Conservation (phyloP, 2,329 filamentous ascomycete species). For the Orbilia ellipsospora region DNA sequence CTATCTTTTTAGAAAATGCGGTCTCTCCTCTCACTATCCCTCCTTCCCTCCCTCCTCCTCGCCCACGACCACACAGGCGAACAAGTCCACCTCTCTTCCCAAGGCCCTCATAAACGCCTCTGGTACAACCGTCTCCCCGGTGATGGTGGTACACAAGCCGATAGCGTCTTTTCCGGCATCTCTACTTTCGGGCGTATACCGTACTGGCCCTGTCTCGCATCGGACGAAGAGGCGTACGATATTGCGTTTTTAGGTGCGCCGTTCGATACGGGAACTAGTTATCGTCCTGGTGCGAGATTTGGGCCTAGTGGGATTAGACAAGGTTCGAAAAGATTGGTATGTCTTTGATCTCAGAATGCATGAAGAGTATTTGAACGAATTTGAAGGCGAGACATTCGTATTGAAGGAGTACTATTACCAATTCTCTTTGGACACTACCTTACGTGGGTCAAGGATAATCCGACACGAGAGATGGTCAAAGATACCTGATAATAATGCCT, state of each 20-base stretch:
- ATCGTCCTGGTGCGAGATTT: slow-evolving; percentile 84
- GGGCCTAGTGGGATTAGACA: slow-evolving; percentile 86
- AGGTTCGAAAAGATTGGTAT: slow-evolving; percentile 70
- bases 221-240: slow-evolving; percentile 77
- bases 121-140: slow-evolving; percentile 88
- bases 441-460: too few relatives aligned
- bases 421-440: too few relatives aligned
- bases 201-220: slow-evolving; percentile 80
- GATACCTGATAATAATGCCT: too few relatives aligned
- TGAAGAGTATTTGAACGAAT: background rate
- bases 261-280: slow-evolving; percentile 87
- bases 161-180: slow-evolving; percentile 89
- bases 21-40: background rate
- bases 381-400: too few relatives aligned
- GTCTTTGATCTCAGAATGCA: slow-evolving; percentile 54
- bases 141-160: slow-evolving; percentile 86
- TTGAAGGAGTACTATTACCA: too few relatives aligned
- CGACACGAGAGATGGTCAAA: too few relatives aligned
- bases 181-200: slow-evolving; percentile 83
- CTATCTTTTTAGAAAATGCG: slow-evolving; percentile 9
- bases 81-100: slow-evolving; percentile 48
- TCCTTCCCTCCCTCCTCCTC: slow-evolving; percentile 6
- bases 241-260: slow-evolving; percentile 87
- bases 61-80: slow-evolving; percentile 8
- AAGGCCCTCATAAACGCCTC: slow-evolving; percentile 76